phyloP scores from a whole-genome alignment of 768 basidiomycete genomes.

The Gelatoporia subvermispora region DNA sequence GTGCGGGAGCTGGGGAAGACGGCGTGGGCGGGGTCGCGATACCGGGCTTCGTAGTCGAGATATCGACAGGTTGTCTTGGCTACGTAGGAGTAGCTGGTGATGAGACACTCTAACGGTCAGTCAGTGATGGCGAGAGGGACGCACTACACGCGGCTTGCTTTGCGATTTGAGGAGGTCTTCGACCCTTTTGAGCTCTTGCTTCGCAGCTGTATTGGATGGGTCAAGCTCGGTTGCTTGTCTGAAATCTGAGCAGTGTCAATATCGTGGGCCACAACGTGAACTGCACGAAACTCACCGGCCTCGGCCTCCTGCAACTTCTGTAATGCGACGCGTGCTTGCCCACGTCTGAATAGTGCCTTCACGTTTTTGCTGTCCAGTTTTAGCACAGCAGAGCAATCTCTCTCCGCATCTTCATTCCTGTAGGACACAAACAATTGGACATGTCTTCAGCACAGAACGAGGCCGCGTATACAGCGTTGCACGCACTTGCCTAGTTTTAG shows the following conservation, averaged over 20 bases:
- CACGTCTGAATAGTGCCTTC: slow-evolving; percentile 78
- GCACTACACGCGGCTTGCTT: slow-evolving; percentile 25
- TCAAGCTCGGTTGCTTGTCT: slow-evolving; percentile 53
- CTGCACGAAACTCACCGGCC: slow-evolving; percentile 59
- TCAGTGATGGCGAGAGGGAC: slow-evolving; percentile 1
- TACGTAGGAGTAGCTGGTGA: slow-evolving; percentile 5
- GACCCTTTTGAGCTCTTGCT: slow-evolving; percentile 56
- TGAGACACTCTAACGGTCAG: background rate
- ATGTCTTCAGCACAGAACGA: background rate
- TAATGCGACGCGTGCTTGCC: slow-evolving; percentile 61
- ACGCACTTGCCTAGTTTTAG: slow-evolving; percentile 94
- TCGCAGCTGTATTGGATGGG: slow-evolving; percentile 57
- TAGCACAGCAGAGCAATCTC: slow-evolving; percentile 72
- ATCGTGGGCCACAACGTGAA: too few species aligned
- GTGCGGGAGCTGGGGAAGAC: background rate
- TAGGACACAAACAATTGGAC: background rate
- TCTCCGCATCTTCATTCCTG: slow-evolving; percentile 75
- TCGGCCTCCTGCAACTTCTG: slow-evolving; percentile 54
- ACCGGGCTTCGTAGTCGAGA: slow-evolving; percentile 2
- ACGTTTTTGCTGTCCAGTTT: slow-evolving; percentile 52
- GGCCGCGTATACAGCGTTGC: slow-evolving; percentile 8
- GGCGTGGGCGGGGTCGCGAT: slow-evolving; percentile 3
- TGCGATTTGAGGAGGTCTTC: slow-evolving; percentile 33
- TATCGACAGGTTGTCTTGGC: slow-evolving; percentile 23
- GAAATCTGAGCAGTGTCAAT: slow-evolving; percentile 70